Conservation (phyloP, 768 basidiomycete species). For the Naganishia friedmannii region DNA sequence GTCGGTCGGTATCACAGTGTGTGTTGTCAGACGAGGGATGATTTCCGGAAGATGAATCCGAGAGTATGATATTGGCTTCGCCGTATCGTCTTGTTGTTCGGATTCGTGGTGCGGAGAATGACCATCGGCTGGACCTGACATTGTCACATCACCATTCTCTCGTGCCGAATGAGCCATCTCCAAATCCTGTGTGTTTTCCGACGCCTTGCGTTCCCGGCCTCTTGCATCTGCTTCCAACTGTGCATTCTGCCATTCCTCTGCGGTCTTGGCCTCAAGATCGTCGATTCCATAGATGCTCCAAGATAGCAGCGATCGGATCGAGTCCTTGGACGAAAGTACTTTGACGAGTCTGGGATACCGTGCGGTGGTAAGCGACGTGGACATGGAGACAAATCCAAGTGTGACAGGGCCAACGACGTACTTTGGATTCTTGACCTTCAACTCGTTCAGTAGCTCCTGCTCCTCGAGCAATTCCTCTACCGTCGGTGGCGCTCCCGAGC, state of each 20-base stretch:
- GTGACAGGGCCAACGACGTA: slow-evolving; percentile 61
- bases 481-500: slow-evolving; percentile 50
- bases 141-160: neutral
- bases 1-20: slow-evolving; percentile 4
- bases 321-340: slow-evolving; percentile 41
- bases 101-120: no score
- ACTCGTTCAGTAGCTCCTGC: slow-evolving; percentile 88
- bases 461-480: slow-evolving; percentile 89
- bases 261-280: slow-evolving; percentile 40
- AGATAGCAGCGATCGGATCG: slow-evolving; percentile 41
- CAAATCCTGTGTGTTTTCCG: neutral
- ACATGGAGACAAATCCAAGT: slow-evolving; percentile 54
- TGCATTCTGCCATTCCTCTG: slow-evolving; percentile 6
- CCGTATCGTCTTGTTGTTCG: neutral
- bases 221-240: neutral
- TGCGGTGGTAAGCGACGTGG: no score
- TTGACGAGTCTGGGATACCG: slow-evolving; percentile 50
- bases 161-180: neutral
- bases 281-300: slow-evolving; percentile 50
- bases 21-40: slow-evolving; percentile 4
- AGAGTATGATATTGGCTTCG: neutral
- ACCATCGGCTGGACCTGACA: no score
- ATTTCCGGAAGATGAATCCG: slow-evolving; percentile 15
- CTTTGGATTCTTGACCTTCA: slow-evolving; percentile 84
- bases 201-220: neutral